Base-by-base conservation (phyloP, 805 yeast genomes). In the Schwanniomyces occidentalis region DNA sequence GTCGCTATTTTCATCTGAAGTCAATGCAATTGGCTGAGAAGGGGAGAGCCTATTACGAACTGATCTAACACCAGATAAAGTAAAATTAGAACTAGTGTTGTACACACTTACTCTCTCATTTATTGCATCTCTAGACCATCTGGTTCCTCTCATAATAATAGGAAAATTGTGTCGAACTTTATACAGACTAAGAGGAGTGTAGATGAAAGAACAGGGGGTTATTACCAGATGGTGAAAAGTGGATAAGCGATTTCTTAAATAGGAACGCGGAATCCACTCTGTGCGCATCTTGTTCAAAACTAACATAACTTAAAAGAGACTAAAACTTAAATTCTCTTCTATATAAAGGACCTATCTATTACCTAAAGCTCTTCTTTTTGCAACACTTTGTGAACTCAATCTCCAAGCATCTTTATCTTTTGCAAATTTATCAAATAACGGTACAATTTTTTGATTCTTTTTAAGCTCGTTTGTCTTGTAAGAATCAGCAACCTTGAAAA, bases 361-460 rank as follows among this genome's bases (percentile, higher is more conserved):
- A 7, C 44, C 45, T 9, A 49, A 29, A 2, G 53, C 51, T 18
- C 48, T 36, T 27, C 45, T 54, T 33, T 51, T 54, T 2, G 41
- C 25, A 4, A 45, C 47, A 10, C 56, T 54, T 25, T 63, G 68
- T 8, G 61, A 53, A 50, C 85, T 81, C 36, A 88, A 58, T 38
- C 95, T 71, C 96, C 96, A 89, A 2, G 80, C 73, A 43, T 82
- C 77, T 45, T 78, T 85, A 43, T 73, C 75, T 33, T 69, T 74
- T 6, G 80, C 74, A 46, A 69, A 77, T 40, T 75, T 58, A 35
- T 84, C 76, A 51, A 72, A 78, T 46, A 89, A 61, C 3, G 96
- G 96, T 30, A 76, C 82, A 34, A 90, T 82, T 52, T 78, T 81
- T 39, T 82, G 82, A 24, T 69, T 63, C 45, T 73, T 75, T 50